Percentiles rank a stretch among this genome's conserved stretches.
These are phyloP conservation scores for Aspergillus luchuensis DNA, from an alignment of 2,329 filamentous ascomycete genomes.

Conservation along the genomic window DNA sequence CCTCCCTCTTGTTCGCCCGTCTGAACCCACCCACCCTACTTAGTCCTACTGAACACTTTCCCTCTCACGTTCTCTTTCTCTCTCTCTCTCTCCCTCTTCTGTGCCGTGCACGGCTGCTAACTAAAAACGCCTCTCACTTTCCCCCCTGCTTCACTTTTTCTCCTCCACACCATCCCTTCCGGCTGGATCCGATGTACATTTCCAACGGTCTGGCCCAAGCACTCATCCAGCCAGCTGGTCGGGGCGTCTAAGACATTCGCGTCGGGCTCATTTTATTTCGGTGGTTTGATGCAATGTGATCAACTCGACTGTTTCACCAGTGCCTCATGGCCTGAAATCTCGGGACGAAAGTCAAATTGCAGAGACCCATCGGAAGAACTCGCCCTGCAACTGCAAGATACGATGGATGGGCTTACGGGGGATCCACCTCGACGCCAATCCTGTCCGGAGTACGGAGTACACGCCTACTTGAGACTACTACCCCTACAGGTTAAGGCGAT, in stretches of 20 bases:
- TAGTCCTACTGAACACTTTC: neutral
- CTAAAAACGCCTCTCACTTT: neutral
- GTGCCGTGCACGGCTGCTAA: too few relatives aligned
- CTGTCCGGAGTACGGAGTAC: conserved; percentile 5
- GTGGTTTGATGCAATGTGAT: conserved; percentile 12
- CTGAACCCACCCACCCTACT: neutral
- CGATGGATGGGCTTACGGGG: conserved; percentile 1
- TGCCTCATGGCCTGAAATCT: conserved; percentile 21
- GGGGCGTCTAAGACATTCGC: conserved; percentile 9
- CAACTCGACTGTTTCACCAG: conserved; percentile 24
- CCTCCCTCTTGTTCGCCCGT: neutral
- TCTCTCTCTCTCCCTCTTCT: too few relatives aligned
- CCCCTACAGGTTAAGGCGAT: neutral
- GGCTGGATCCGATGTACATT: conserved; percentile 1
- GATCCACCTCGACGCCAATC: neutral
- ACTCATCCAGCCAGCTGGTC: neutral
- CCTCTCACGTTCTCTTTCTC: neutral
- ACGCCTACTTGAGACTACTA: conserved; percentile 10
- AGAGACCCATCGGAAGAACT: conserved; percentile 2
- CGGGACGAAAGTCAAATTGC: conserved; percentile 16
- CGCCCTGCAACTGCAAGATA: conserved; percentile 10
- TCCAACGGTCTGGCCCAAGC: neutral
- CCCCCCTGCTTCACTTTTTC: neutral
- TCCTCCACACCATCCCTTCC: neutral
- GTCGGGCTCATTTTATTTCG: conserved; percentile 16